Evolutionary conservation across 1,139 yeast species (phyloP), one percentile per base, ranked within the genome.

Genomic region (Debaryomycetaceae sp.): DNA sequence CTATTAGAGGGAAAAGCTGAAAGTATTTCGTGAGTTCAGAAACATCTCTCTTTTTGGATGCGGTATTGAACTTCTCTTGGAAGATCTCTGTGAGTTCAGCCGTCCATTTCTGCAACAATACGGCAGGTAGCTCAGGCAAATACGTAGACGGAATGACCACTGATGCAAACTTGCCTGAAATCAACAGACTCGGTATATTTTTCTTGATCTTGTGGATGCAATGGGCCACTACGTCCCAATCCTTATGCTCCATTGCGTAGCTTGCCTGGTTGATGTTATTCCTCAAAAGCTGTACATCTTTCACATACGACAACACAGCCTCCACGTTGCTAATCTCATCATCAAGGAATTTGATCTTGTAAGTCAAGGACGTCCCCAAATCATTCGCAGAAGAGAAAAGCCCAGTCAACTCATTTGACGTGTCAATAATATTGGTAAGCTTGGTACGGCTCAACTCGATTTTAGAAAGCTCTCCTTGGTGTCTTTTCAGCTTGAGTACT

Each of bases 71-170:
- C 52, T 83, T 84, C 4, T 70, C 59, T 40, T 76, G 65, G 57
- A 90, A 90, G 2, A 82, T 66, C 1, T 62, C 62, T 2, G 81
- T 81, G 46, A 91, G 70, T 38, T 81, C 75, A 1, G 67, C 68
- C 5, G 81, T 76, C 79, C 95, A 88, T 14, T 70, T 71, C 1
- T 66, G 60, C 1, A 93, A 58, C 0, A 87, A 69, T 1, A 68
- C 75, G 11, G 65, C 62, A 0, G 99, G 98, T 43, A 78, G 69
- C 45, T 88, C 96, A 0, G 97, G 97, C n/a, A 90, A 76, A 44
- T 88, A 95, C 6, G 87, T 75, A 0, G 96, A 83, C 0, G 99
- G 99, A n/a, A 93, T 93, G 56, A 87, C 88, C 40, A 77, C 81
- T 42, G 83, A 78, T 2, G 96, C 93, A 63, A 85, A 90, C 45